These are phyloP conservation scores for Alloteropsis semialata DNA, from an alignment of 176 grass and related monocot species.

Conservation along the genomic window DNA sequence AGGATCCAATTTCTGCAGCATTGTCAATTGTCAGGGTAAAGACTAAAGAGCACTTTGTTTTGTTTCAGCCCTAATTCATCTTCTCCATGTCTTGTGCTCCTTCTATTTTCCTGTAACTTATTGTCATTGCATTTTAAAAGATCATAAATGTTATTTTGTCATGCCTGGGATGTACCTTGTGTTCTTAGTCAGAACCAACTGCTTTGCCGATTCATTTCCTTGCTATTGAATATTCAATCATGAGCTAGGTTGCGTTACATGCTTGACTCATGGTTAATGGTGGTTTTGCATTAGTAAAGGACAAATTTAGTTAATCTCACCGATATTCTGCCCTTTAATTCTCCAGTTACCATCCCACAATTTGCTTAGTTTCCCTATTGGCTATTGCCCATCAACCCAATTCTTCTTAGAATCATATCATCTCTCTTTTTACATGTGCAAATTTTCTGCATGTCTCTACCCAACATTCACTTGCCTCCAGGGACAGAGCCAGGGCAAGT, in stretches of 20 bases:
- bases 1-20: slow-evolving; percentile 96
- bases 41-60: neutral
- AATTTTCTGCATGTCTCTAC: slow-evolving; percentile 6
- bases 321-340: neutral
- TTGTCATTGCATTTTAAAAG: neutral
- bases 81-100: neutral
- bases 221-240: neutral
- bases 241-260: slow-evolving; percentile 2
- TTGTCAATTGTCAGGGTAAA: slow-evolving; percentile 90
- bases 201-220: slow-evolving; percentile 1
- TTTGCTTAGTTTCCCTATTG: neutral
- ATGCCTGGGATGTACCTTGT: slow-evolving; percentile 6
- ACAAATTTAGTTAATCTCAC: neutral
- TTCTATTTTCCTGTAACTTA: slow-evolving; percentile 31
- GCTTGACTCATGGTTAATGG: neutral
- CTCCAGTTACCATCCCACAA: neutral
- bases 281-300: neutral
- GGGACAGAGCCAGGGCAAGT: too few relatives aligned
- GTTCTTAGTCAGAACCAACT: neutral
- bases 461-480: neutral
- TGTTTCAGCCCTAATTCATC: slow-evolving; percentile 16
- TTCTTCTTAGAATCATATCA: neutral
- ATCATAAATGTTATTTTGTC: slow-evolving; percentile 20
- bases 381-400: neutral
- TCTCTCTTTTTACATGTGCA: neutral